These are phyloP conservation scores for Leonotis leonurus DNA, from an alignment of 257 asterid genomes.

Conservation along the genomic window DNA sequence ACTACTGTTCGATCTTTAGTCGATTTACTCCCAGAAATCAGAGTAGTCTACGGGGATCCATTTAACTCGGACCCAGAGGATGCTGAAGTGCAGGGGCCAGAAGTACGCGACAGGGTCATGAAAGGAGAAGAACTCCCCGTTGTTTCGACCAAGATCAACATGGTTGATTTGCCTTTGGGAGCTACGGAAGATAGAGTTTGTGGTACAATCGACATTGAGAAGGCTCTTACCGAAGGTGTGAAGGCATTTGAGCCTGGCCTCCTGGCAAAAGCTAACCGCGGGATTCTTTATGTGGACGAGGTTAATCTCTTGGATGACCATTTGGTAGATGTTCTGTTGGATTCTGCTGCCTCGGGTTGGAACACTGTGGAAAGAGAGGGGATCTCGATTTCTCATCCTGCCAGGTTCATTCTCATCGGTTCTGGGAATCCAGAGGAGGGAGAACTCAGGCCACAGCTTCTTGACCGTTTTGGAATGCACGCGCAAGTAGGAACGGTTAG, in stretches of 20 bases:
- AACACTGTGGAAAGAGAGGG: slow-evolving; percentile 96
- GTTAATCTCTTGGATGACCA: slow-evolving; percentile 96
- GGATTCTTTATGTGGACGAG: slow-evolving; percentile 87
- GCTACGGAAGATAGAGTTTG: slow-evolving; percentile 96
- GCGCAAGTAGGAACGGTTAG: slow-evolving; percentile 88
- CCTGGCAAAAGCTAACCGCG: slow-evolving; percentile 87
- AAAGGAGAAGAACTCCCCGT: slow-evolving; percentile 49
- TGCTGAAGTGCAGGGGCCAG: slow-evolving; percentile 76
- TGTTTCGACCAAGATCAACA: slow-evolving; percentile 55
- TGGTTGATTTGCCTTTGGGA: slow-evolving; percentile 93
- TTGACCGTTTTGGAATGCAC: slow-evolving; percentile 96
- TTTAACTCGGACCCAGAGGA: slow-evolving; percentile 95
- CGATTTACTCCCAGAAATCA: slow-evolving; percentile 82
- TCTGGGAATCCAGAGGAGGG: slow-evolving; percentile 98
- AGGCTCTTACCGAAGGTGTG: slow-evolving; percentile 91
- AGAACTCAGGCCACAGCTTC: slow-evolving; percentile 93
- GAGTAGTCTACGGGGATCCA: slow-evolving; percentile 72
- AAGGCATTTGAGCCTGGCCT: slow-evolving; percentile 98
- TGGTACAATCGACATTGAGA: slow-evolving; percentile 90
- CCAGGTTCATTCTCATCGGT: slow-evolving; percentile 87
- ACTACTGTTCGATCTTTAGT: slow-evolving; percentile 79
- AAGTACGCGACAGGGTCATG: slow-evolving; percentile 52
- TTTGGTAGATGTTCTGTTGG: slow-evolving; percentile 79
- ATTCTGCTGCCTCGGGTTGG: slow-evolving; percentile 99
- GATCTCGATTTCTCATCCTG: slow-evolving; percentile 90